Percentiles rank a stretch among this genome's conserved stretches.
Evolutionary conservation across 768 basidiomycete species (phyloP).

Genomic region (Phaeolepiota aurea): DNA sequence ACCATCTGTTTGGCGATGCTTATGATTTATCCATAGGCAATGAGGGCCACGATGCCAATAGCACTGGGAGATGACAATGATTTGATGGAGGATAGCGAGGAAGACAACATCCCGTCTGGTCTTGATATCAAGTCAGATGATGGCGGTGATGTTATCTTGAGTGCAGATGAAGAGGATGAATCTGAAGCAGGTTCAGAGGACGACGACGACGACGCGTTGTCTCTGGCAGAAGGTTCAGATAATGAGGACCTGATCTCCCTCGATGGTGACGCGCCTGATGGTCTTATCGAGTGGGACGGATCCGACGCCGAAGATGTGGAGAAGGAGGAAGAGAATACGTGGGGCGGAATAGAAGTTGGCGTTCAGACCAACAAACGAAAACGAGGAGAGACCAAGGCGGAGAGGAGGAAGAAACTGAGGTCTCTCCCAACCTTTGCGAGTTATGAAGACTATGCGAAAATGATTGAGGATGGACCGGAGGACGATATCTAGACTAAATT

Average conservation of each 20-base stretch:
- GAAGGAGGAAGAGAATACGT: conserved; percentile 42
- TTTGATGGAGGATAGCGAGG: conserved; percentile 28
- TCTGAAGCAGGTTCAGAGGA: conserved; percentile 22
- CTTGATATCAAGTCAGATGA: conserved; percentile 2
- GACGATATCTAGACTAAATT: conserved; percentile 38
- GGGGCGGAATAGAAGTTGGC: conserved; percentile 38
- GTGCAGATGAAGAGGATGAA: conserved; percentile 2
- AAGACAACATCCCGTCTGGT: conserved; percentile 20
- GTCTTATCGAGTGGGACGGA: conserved; percentile 54
- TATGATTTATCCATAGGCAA: conserved; percentile 55
- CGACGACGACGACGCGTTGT: conserved; percentile 29
- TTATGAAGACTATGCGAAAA: conserved; percentile 78
- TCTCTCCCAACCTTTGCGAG: conserved; percentile 76
- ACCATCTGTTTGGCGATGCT: background rate
- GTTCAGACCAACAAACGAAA: conserved; percentile 37
- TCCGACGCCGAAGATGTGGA: conserved; percentile 37
- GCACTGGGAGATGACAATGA: conserved; percentile 39
- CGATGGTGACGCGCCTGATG: conserved; percentile 46
- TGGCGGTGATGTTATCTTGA: background rate
- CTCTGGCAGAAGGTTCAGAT: conserved; percentile 58
- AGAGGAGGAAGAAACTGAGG: conserved; percentile 59
- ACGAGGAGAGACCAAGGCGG: conserved; percentile 25
- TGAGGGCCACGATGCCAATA: conserved; percentile 81
- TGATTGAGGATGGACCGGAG: conserved; percentile 76
- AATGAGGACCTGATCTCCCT: conserved; percentile 61